Evolutionary conservation across 1,284 basidiomycete genomes (phyloP), one percentile per base, ranked within the genome.

Genomic region (Lentinula novae-zelandiae): DNA sequence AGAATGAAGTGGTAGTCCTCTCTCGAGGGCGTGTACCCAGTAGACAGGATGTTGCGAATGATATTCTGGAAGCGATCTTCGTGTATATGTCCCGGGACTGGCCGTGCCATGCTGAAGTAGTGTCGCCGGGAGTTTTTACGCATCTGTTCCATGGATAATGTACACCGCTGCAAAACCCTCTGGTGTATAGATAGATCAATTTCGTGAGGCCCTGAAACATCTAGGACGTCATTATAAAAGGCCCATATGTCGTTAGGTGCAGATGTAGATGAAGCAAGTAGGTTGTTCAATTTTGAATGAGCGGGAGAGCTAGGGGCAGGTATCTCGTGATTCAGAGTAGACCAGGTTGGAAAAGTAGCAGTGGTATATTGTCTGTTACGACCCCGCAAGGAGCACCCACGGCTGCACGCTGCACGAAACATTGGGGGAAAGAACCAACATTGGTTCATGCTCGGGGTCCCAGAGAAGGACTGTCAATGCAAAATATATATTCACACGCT

Each of bases 1-100:
- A 93, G 71, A 57, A 93, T 74, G 67, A 86, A 86, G 69, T 92
- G 80, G 70, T 88, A 92, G 70, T 92, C 90, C 2, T 83, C 81
- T 56, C 86, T 62, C 5, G 75, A 69, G 2, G 89, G 87, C 34
- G 67, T 71, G 48, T 68, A 68, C 7, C 83, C 84, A 15, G 78
- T 69, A 40, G 76, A 73, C 57, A 83, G 83, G 38, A 92, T 91
- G 69, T 89, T 89, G 56, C 78, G 78, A 62, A 92, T 83, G 67
- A 92, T 74, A 15, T 78, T 72, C 69, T 83, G 82, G 66, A 89
- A 82, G 40, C 89, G 84, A 22, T 74, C 69, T 72, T 91, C 90
- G 66, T 86, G 80, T 2, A 77, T 53, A 65, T 87, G 83, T 2
- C 79, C 75, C 5, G 67, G 65, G 13, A 68, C 66, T 31, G 77